phyloP scores from a whole-genome alignment of 2,329 filamentous ascomycete species.

The Colletotrichum trifolii region DNA sequence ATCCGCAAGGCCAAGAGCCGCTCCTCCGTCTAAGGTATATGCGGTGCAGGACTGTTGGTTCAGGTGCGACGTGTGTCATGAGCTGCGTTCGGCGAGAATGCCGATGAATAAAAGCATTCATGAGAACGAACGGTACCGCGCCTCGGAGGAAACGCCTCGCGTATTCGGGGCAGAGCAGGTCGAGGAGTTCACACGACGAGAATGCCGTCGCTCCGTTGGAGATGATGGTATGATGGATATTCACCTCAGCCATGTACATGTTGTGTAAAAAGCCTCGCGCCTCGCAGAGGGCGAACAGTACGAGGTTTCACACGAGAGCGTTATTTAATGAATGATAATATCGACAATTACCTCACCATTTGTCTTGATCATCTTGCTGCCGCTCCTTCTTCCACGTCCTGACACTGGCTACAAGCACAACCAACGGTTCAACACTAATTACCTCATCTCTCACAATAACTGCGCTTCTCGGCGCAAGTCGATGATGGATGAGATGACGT shows the following conservation, averaged over 20 bases:
- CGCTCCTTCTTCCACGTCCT: too few species aligned
- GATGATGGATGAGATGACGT: neutral
- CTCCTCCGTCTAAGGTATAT: conserved; percentile 40
- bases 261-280: neutral
- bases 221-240: too few species aligned
- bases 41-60: neutral
- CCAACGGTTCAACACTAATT: neutral
- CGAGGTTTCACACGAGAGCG: neutral
- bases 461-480: neutral
- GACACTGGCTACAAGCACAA: neutral
- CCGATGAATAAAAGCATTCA: too few species aligned
- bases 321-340: neutral
- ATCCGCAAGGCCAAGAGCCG: conserved; percentile 63
- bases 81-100: too few species aligned
- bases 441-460: neutral
- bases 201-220: too few species aligned
- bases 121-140: too few species aligned
- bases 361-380: too few species aligned
- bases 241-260: neutral
- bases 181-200: too few species aligned
- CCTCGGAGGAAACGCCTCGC: too few species aligned
- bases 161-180: too few species aligned
- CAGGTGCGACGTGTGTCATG: too few species aligned
- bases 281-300: neutral
- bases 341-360: neutral